A percentile compares a stretch with the other conserved stretches of the same genome.
phyloP scores from a whole-genome alignment of 176 grass and related monocot genomes.

The Cymbopogon citratus region DNA sequence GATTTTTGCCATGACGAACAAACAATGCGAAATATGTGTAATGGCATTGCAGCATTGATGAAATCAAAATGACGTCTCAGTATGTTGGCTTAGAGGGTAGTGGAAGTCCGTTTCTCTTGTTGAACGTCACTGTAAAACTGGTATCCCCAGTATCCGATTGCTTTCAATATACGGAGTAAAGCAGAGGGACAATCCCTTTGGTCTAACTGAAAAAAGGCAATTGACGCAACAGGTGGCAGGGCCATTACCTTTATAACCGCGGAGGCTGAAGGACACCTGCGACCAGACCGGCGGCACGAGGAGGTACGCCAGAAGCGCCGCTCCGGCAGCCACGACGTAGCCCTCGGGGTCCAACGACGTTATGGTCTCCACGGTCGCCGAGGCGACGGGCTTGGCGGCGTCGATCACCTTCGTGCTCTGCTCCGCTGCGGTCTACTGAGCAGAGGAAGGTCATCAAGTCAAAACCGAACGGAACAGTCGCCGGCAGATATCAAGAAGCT shows the following conservation, averaged over 20 bases:
- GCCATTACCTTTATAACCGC: constrained; percentile 76
- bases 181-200: background rate
- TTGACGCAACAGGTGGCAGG: background rate
- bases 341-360: constrained; percentile 39
- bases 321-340: constrained; percentile 54
- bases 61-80: background rate
- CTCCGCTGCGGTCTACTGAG: constrained; percentile 62
- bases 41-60: too few relatives aligned
- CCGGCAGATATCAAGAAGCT: background rate
- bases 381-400: constrained; percentile 76
- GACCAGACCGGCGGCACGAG: constrained; percentile 80
- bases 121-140: background rate
- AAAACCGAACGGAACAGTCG: background rate
- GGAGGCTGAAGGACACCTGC: constrained; percentile 54
- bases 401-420: constrained; percentile 61
- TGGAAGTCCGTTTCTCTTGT: background rate
- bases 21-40: too few relatives aligned
- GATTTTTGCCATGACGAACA: too few relatives aligned
- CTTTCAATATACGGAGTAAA: background rate
- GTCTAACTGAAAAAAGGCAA: background rate
- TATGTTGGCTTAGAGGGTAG: background rate
- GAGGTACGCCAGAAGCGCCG: constrained; percentile 71
- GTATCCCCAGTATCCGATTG: background rate
- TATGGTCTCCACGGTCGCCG: constrained; percentile 65
- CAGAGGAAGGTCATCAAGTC: constrained; percentile 13